Evolutionary conservation across 225 moss, liverwort and hornwort species (phyloP).

Genomic region (Ulota crispa): DNA sequence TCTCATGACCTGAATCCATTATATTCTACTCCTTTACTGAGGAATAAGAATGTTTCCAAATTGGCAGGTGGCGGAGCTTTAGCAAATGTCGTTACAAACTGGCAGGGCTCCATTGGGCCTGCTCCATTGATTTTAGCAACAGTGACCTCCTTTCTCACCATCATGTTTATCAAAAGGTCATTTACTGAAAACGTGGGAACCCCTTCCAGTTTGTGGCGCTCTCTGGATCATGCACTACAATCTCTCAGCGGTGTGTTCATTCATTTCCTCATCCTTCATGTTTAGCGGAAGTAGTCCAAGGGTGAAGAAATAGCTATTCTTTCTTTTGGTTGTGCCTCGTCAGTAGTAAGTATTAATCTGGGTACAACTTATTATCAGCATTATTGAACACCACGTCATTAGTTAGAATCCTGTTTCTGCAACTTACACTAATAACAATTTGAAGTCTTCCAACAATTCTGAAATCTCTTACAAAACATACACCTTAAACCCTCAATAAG

Average conservation of each 20-base stretch:
- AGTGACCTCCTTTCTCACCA: constrained; percentile 44
- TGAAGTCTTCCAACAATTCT: background rate
- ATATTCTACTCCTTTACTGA: background rate
- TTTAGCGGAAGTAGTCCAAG: background rate
- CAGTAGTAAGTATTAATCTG: too few relatives aligned
- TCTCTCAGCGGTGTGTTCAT: constrained; percentile 48
- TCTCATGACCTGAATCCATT: background rate
- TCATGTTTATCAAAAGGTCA: constrained; percentile 42
- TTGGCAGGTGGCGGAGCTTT: constrained; percentile 69
- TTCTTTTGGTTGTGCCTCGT: background rate
- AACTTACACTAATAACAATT: background rate
- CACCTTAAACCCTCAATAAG: too few relatives aligned
- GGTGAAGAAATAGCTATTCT: background rate
- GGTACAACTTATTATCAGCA: background rate
- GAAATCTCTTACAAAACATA: background rate
- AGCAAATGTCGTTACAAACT: constrained; percentile 53
- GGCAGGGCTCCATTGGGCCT: constrained; percentile 56
- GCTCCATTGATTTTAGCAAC: constrained; percentile 59
- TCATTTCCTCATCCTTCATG: constrained; percentile 12
- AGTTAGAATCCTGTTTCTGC: background rate
- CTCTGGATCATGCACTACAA: constrained; percentile 49
- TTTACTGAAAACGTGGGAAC: constrained; percentile 68
- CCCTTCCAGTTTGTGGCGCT: constrained; percentile 42
- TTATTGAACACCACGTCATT: background rate
- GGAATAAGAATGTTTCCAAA: constrained; percentile 14